Base-by-base conservation (phyloP, 2,329 filamentous ascomycete genomes). In the Polytolypa hystricis region DNA sequence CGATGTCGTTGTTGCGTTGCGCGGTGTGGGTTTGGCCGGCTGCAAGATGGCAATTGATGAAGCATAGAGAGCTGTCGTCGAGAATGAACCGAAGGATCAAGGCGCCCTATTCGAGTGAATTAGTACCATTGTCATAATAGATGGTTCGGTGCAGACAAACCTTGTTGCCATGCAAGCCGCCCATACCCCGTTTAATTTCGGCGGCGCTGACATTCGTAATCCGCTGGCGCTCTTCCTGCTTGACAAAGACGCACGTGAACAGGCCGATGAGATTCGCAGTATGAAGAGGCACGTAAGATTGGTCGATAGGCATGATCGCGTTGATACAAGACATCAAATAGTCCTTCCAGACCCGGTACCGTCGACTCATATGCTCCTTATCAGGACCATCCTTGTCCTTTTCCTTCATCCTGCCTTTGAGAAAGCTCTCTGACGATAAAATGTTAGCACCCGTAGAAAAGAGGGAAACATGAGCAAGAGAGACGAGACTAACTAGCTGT, bases 11-110 rank as follows among this genome's bases (percentile, higher is more conserved):
- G 61, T 98, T 93, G 5, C 91, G 84, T 50, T 87, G 78, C 40
- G 82, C 82, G 0, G 89, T 93, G 41, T 93, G 84, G 0, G 81
- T 79, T 58, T 98, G 91, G 0, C 91, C 91, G 0, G 91, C 91
- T 12, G 91, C 91, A 41, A 98, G 67, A 73, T 98, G 91, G 56
- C 91, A 98, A 55, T 98, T 98, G 63, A 96, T 74, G 60, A 98
- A 89, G 62, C 91, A 98, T 23, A 98, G 62, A 1, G 89, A 95
- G 34, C 81, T 91, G 58, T 98, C 87, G 52, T 98, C 91, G 2
- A 98, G 64, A 50, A 87, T 72, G 60, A 98, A 94, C n/a, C 91
- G 83, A 26, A 95, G 73, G 23, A 93, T 73, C 23, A 96, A 74
- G 14, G 87, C 91, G 43, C 91, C 91, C 67, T 74, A 42, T 5